These are phyloP conservation scores for Selaginella moellendorffii DNA, from an alignment of 75 land plant genomes.

Conservation along the genomic window DNA sequence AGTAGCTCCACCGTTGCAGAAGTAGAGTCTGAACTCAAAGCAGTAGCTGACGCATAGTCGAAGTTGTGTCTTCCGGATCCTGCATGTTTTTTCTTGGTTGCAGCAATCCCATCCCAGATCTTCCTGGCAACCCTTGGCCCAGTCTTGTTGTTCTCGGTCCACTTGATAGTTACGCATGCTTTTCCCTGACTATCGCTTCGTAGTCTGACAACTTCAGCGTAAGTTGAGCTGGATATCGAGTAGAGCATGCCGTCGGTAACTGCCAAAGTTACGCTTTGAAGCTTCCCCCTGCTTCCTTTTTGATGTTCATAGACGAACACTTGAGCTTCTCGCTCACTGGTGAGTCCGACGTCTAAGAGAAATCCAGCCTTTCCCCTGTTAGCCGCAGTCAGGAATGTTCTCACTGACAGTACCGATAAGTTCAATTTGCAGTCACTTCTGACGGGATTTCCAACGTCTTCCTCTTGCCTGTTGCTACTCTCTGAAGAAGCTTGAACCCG, in stretches of 20 bases:
- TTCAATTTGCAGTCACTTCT: not conserved
- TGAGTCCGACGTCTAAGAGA: not conserved
- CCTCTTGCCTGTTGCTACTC: not conserved
- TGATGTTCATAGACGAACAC: not conserved
- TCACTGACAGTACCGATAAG: not conserved
- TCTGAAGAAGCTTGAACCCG: not conserved
- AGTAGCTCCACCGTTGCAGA: not conserved
- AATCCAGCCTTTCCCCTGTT: not conserved
- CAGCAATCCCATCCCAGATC: slow-evolving; percentile 40
- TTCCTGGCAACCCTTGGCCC: slow-evolving; percentile 39
- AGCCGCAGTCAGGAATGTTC: not conserved
- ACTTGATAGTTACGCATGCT: slow-evolving; percentile 30
- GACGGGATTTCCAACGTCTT: no score
- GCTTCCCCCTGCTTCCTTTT: not conserved
- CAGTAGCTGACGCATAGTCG: slow-evolving; percentile 60
- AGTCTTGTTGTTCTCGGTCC: slow-evolving; percentile 40
- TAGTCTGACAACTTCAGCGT: not conserved
- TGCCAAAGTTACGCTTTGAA: not conserved
- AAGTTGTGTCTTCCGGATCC: slow-evolving; percentile 28
- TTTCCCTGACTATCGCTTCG: not conserved
- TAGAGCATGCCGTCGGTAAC: not conserved
- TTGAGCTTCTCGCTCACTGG: not conserved
- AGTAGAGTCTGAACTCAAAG: not conserved
- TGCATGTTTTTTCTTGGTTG: slow-evolving; percentile 27
- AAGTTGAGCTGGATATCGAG: not conserved